Percentiles rank a stretch among this genome's conserved stretches.
phyloP scores from a whole-genome alignment of 768 basidiomycete species.

The Panaeolus papilionaceus region DNA sequence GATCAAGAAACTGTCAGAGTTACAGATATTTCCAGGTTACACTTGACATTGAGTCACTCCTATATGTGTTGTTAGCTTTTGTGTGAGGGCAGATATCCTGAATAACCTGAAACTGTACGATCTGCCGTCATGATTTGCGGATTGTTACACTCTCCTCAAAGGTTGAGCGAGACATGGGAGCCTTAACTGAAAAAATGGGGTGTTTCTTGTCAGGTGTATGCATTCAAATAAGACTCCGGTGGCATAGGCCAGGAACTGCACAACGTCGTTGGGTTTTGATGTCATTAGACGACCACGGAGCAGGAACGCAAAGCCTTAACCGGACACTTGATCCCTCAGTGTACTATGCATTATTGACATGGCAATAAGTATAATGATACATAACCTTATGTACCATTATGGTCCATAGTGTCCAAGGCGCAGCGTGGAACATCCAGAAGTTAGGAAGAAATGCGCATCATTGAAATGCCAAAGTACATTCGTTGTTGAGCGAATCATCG shows the following conservation, averaged over 20 bases:
- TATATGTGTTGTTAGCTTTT: too few relatives aligned
- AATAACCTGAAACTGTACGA: neutral
- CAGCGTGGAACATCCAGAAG: neutral
- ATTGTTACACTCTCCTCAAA: neutral
- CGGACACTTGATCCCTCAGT: neutral
- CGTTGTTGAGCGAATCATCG: neutral
- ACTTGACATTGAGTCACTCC: too few relatives aligned
- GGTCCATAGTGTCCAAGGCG: too few relatives aligned
- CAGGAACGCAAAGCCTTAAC: neutral
- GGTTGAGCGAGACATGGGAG: neutral
- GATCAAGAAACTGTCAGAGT: neutral
- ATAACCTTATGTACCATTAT: neutral
- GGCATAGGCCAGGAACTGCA: neutral
- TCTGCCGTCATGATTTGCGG: neutral
- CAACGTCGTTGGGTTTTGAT: neutral
- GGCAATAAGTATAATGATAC: neutral
- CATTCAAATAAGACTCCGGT: neutral
- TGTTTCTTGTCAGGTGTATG: neutral
- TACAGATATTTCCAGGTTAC: neutral
- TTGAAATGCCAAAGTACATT: neutral
- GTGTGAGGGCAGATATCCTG: too few relatives aligned
- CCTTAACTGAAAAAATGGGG: neutral
- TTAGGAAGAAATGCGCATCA: neutral
- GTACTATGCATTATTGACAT: neutral
- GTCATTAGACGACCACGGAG: neutral